Base-by-base conservation (phyloP, 1,284 basidiomycete species). In the Ceratobasidium sp. region DNA sequence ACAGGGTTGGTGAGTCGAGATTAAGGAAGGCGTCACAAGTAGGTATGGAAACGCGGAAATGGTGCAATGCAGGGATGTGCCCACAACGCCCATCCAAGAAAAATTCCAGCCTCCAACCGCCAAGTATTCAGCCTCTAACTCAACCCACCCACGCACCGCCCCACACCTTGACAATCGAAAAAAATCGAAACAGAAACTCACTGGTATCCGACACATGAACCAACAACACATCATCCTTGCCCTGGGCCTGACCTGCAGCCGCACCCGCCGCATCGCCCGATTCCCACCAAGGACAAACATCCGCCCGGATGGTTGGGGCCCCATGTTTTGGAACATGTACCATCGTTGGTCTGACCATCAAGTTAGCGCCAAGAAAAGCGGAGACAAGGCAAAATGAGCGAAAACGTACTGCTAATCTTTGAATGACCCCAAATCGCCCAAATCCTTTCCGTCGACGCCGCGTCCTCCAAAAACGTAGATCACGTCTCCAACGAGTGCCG, bases 261-360 rank as follows among this genome's bases (percentile, higher is more conserved):
- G 55, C 38, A 20, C 62, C 62, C 20, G 62, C 18, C 20, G 62
- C 41, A 27, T 92, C 90, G 82, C 94, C 93, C 4, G 95, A 95
- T 85, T 99, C 98, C 98, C 97, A 57, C 97, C 97, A 14, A 99
- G 89, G 1, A 99, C 96, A 81, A 96, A 94, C 12, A 99, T 94
- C 70, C 97, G 90, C 16, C 96, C 95, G 75, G 89, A 92, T 1
- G 97, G 97, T 7, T 95, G 90, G 14, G 96, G 96, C 2, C 97
- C 97, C 97, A 99, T 99, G 84, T 98, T 98, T 85, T 98, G 96
- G 87, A 99, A 99, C 95, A 97, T 99, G 87, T 97, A 99, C 97
- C 97, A 99, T 81, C 91, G 87, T 81, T 91, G 90, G 84, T 91
- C 90, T 93, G 81, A 35, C 18, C 27, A 30, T 30, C 7, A 60